phyloP scores from a whole-genome alignment of 257 asterid species.

The Lavandula angustifolia region DNA sequence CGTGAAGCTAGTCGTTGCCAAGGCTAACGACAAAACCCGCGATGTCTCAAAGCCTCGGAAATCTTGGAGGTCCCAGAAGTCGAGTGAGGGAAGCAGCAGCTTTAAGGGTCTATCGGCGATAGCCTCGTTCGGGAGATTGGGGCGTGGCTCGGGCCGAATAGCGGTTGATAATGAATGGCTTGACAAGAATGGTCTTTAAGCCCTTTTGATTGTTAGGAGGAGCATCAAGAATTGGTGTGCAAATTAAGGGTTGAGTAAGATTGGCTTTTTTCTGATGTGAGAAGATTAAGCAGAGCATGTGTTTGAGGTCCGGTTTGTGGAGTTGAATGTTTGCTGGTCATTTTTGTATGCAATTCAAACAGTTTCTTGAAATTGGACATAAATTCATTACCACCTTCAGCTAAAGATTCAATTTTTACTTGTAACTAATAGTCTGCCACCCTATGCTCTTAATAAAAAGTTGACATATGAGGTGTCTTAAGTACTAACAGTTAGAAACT shows the following conservation, averaged over 20 bases:
- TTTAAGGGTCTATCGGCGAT: constrained; percentile 68
- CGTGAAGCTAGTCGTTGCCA: constrained; percentile 57
- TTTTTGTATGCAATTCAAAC: constrained; percentile 7
- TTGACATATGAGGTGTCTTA: too few species aligned
- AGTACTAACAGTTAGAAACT: too few species aligned
- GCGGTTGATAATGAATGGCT: constrained; percentile 54
- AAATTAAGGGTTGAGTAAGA: too few species aligned
- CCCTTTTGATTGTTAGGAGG: constrained; percentile 32
- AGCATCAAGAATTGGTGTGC: constrained; percentile 29
- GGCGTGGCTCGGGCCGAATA: constrained; percentile 73
- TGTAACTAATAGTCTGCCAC: too few species aligned
- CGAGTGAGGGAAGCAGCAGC: constrained; percentile 87
- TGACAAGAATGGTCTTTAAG: constrained; percentile 53
- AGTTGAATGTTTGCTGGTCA: constrained; percentile 34
- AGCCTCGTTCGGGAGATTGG: constrained; percentile 73
- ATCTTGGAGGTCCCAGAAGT: constrained; percentile 64
- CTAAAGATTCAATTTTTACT: too few species aligned
- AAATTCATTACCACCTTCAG: too few species aligned
- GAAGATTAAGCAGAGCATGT: constrained; percentile 48
- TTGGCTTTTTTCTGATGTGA: constrained; percentile 37
- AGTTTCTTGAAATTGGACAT: constrained; percentile 29
- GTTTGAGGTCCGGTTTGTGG: constrained; percentile 47
- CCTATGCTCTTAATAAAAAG: too few species aligned
- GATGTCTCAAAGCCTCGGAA: constrained; percentile 45
- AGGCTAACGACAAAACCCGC: constrained; percentile 42